Percentiles rank a stretch among this genome's conserved stretches.
phyloP scores from a whole-genome alignment of 257 asterid genomes.

The Lithospermum erythrorhizon region DNA sequence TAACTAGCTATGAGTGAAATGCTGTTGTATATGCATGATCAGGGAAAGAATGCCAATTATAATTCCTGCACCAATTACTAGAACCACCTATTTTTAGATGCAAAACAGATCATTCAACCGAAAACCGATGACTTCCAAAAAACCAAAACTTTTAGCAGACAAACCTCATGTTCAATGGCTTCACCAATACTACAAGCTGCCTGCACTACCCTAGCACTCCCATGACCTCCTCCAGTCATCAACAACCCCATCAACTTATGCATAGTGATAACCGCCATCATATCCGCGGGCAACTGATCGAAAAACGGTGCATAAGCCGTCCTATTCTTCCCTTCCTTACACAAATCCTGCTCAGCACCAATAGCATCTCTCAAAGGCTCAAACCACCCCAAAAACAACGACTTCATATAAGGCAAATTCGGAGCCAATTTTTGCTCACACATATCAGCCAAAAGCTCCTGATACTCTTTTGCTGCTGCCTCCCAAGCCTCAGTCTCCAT shows the following conservation, averaged over 20 bases:
- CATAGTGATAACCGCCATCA: slow-evolving; percentile 96
- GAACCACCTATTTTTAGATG: too few relatives aligned
- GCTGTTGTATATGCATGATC: background rate
- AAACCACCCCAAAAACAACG: slow-evolving; percentile 91
- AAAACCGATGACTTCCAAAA: background rate
- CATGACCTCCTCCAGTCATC: slow-evolving; percentile 75
- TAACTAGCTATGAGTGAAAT: background rate
- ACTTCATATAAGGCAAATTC: slow-evolving; percentile 79
- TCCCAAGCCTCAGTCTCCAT: slow-evolving; percentile 90
- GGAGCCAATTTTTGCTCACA: slow-evolving; percentile 95
- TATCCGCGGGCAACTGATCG: slow-evolving; percentile 73
- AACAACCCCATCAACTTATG: slow-evolving; percentile 82
- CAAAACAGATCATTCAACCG: background rate
- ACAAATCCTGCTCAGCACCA: slow-evolving; percentile 65
- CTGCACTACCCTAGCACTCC: slow-evolving; percentile 67
- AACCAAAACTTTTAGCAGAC: slow-evolving; percentile 10
- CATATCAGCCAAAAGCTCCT: slow-evolving; percentile 76
- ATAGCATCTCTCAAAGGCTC: slow-evolving; percentile 85
- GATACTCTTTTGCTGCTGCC: slow-evolving; percentile 78
- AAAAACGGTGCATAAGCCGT: slow-evolving; percentile 46
- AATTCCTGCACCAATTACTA: too few relatives aligned
- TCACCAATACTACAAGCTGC: slow-evolving; percentile 76
- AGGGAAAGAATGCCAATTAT: background rate
- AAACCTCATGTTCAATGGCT: slow-evolving; percentile 90
- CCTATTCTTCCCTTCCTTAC: slow-evolving; percentile 39